Evolutionary conservation across 1,284 basidiomycete species (phyloP), one percentile per base, ranked within the genome.

Genomic region (Wolfiporia cocos): DNA sequence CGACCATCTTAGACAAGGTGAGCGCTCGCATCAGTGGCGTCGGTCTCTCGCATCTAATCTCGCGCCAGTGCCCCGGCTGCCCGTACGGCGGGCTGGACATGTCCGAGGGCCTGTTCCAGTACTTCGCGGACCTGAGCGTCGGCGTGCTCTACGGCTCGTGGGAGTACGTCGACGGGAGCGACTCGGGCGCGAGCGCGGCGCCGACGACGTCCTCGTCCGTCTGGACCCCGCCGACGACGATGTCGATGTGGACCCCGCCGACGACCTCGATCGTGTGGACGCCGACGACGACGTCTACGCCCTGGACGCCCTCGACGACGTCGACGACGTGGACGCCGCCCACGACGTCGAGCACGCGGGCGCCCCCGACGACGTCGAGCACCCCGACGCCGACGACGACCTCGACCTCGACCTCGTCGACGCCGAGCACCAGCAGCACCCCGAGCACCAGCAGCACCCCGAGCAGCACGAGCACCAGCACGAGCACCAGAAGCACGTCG

Each of bases 21-120:
- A 39, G 67, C 58, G 10, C 18, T 20, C 34, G 18, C 37, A 22
- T 44, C 26, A 22, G 28, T 35, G 34, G 42, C 17, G 14, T 15
- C 20, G 2, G 4, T 20, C 37, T 18, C 33, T 24, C 20, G 23
- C 17, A 22, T 5, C 24, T 6, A 28, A 17, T 15, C 30, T 10
- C 15, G 18, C 9, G 6, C 11, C 37, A 86, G 76, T 91, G 87
- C 61, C 76, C 75, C 41, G 78, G 74, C 22, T 92, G 89, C 59
- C 76, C 78, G 2, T 73, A 62, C 33, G 80, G 76, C 28, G 87
- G 76, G 32, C 76, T 96, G 43, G 92, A 96, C 68, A 70, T 94
- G 47, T 86, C 86, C 19, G 59, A 63, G 10, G 73, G 80, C 39
- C 76, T 96, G 33, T 96, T 96, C 69, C 38, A 54, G 3, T 73